Conservation (phyloP, 352 stramenopile species). For the Phytophthora cajani region DNA sequence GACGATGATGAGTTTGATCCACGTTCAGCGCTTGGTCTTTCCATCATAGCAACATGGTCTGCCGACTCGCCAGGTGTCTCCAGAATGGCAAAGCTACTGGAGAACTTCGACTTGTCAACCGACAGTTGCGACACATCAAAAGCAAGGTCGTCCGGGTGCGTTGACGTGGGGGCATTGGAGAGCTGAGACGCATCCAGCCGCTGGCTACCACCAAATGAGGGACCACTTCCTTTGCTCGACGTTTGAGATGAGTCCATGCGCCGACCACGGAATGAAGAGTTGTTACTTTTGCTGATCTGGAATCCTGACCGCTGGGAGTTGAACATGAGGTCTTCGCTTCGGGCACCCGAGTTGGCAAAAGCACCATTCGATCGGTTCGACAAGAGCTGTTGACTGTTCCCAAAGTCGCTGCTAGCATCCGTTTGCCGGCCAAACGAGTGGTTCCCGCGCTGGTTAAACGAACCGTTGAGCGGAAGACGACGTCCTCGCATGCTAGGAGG, state of each 20-base stretch:
- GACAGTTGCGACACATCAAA: slow-evolving; percentile 40
- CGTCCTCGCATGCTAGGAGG: slow-evolving; percentile 34
- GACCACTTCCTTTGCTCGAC: slow-evolving; percentile 25
- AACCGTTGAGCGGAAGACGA: slow-evolving; percentile 17
- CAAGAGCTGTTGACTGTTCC: slow-evolving; percentile 13
- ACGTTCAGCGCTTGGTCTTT: slow-evolving; percentile 33
- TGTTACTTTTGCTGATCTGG: slow-evolving; percentile 19
- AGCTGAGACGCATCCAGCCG: slow-evolving; percentile 21
- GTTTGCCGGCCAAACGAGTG: slow-evolving; percentile 13
- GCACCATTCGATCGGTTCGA: slow-evolving; percentile 33
- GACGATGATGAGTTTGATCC: slow-evolving; percentile 38
- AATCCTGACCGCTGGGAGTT: slow-evolving; percentile 22
- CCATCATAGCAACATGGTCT: slow-evolving; percentile 44
- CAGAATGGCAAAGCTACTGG: slow-evolving; percentile 37
- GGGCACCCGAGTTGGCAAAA: slow-evolving; percentile 25
- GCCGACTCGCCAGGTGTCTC: slow-evolving; percentile 32
- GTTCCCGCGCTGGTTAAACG: slow-evolving; percentile 18
- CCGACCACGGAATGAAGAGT: slow-evolving; percentile 10
- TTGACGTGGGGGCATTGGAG: slow-evolving; percentile 11
- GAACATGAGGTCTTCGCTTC: slow-evolving; percentile 40
- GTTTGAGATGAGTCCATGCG: slow-evolving; percentile 10
- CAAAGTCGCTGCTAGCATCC: slow-evolving; percentile 30
- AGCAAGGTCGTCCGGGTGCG: slow-evolving; percentile 19
- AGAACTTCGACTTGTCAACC: slow-evolving; percentile 37
- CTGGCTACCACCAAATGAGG: slow-evolving; percentile 6